Base-by-base conservation (phyloP, 1,284 basidiomycete genomes). In the Salmacisia buchloeana region DNA sequence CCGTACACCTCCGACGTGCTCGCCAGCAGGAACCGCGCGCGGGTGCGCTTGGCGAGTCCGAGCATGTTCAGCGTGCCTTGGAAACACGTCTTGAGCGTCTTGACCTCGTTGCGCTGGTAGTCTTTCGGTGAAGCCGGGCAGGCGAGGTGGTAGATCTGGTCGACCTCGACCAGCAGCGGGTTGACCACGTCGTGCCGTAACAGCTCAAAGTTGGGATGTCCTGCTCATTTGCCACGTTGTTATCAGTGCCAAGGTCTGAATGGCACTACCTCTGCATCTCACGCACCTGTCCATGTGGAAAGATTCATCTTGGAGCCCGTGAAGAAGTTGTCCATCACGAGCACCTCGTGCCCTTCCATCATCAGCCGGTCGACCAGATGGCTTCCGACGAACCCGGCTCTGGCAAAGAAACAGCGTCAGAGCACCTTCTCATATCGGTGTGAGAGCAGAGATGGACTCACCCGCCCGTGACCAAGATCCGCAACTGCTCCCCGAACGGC, bases 1-100 rank as follows among this genome's bases (percentile, higher is more conserved):
- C 94, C 94, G 79, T 97, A 97, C 6, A 97, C 90, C 85, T 97
- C 94, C 88, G 90, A 92, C 29, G 94, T 97, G 68, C 91, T 93
- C 66, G 89, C 88, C 72, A 97, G 93, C 69, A 98, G 83, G 85
- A 98, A 97, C 60, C 94, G 87, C 10, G 94, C 94, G 81, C 97
- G 97, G 61, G 89, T 92, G 66, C 93, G 90, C 82, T 97, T 97
- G 13, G 94, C 94, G n/a, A 98, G 85, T 65, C 92, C 94, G 58
- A 98, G 88, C 91, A 97, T 94, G 83, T 98, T 97, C 60, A 70
- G 58, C 21, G 72, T 74, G 57, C 94, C 94, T 85, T 94, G 86
- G 82, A 98, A 98, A 31, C 92, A 94, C 1, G 94, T 97, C 83
- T 97, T 97, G 83, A 97, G 87, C 31, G 73, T 75, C 64, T 75